A percentile compares a stretch with the other conserved stretches of the same genome.
phyloP scores from a whole-genome alignment of 305 asterid genomes.

The Solanum hybrid region DNA sequence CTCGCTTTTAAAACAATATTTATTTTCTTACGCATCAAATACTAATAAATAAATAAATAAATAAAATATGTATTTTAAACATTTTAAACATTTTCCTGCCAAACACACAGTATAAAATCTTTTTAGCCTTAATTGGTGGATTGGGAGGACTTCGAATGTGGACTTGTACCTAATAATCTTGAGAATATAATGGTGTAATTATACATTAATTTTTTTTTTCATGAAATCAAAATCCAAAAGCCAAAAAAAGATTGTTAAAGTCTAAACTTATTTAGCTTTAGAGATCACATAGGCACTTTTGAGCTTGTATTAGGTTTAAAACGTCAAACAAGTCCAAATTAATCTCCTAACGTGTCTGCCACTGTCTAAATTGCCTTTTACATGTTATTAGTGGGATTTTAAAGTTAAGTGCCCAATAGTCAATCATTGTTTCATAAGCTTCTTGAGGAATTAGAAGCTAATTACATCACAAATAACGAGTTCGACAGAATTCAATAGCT shows the following conservation, averaged over 20 bases:
- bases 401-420: not conserved
- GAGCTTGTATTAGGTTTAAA: not conserved
- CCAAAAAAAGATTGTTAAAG: not conserved
- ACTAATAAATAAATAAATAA: not conserved
- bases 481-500: not conserved
- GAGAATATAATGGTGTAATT: not conserved
- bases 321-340: slow-evolving; percentile 1
- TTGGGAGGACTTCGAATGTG: not conserved
- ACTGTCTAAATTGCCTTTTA: slow-evolving; percentile 1
- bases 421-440: too few relatives aligned
- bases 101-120: not conserved
- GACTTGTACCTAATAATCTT: not conserved
- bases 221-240: not conserved
- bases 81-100: not conserved
- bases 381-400: not conserved
- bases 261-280: not conserved
- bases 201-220: not conserved
- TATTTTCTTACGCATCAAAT: not conserved
- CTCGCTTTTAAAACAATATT: not conserved
- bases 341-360: not conserved
- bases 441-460: not conserved
- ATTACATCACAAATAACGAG: too few relatives aligned
- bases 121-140: not conserved
- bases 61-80: not conserved
- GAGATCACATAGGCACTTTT: not conserved